Evolutionary conservation across 106 monocot genomes (phyloP).

Genomic region (Alisma plantagoaquatica): DNA sequence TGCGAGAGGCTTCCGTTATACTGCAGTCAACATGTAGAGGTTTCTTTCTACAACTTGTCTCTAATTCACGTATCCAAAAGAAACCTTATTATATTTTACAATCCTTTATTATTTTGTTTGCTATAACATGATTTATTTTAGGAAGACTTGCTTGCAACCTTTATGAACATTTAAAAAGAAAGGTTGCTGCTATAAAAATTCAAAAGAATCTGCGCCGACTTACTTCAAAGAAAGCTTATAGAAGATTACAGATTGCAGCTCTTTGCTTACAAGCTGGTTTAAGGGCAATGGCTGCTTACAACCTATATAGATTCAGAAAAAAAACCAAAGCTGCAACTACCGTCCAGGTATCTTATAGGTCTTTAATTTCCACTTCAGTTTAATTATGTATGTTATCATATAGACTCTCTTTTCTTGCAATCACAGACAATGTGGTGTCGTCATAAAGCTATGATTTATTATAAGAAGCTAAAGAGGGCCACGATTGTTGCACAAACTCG

Average conservation of each 20-base stretch:
- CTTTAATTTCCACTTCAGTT: too few species aligned
- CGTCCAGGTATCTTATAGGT: constrained; percentile 65
- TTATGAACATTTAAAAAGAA: constrained; percentile 55
- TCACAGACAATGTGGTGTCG: constrained; percentile 54
- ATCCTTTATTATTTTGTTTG: too few species aligned
- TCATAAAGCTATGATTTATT: constrained; percentile 50
- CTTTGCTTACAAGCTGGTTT: constrained; percentile 75
- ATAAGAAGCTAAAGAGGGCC: constrained; percentile 61
- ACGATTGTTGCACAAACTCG: constrained; percentile 65
- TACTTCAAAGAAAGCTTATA: constrained; percentile 55
- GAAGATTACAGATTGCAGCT: constrained; percentile 33
- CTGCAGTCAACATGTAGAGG: constrained; percentile 88
- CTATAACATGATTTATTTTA: too few species aligned
- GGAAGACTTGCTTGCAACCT: constrained; percentile 79
- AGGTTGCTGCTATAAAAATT: constrained; percentile 80
- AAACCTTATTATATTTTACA: too few species aligned
- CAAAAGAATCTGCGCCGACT: constrained; percentile 61
- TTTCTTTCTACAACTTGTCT: too few species aligned
- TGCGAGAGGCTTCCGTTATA: constrained; percentile 51
- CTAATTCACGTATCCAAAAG: too few species aligned
- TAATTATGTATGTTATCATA: too few species aligned
- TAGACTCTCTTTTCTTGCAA: constrained; percentile 21
- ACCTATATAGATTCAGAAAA: constrained; percentile 58
- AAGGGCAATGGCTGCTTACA: constrained; percentile 72
- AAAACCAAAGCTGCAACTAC: constrained; percentile 55